Conservation (phyloP, 2,329 filamentous ascomycete genomes). For the Arthrinium phaeospermum region DNA sequence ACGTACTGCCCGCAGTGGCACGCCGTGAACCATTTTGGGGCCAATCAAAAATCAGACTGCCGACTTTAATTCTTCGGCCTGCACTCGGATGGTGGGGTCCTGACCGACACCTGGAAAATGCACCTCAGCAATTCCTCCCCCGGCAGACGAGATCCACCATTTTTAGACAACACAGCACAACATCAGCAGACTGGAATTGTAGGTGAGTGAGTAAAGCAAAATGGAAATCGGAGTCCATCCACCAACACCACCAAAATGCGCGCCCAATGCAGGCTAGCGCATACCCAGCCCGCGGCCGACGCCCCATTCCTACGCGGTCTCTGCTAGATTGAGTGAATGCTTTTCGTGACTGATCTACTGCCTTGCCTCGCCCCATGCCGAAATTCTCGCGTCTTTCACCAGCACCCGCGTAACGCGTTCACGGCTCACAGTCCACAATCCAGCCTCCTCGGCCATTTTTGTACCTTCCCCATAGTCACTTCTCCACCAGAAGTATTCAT, state of each 20-base stretch:
- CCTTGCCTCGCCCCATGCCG: not conserved
- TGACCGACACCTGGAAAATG: slow-evolving; percentile 12
- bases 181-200: slow-evolving; percentile 11
- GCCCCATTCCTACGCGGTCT: not conserved
- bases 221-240: not conserved
- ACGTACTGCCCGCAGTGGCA: not conserved
- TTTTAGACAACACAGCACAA: not conserved
- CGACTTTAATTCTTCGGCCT: slow-evolving; percentile 11
- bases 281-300: not conserved
- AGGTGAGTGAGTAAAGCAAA: not conserved
- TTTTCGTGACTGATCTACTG: not conserved
- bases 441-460: not conserved
- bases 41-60: slow-evolving; percentile 19
- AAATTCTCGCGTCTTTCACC: not conserved
- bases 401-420: slow-evolving; percentile 4
- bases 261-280: not conserved
- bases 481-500: slow-evolving; percentile 1
- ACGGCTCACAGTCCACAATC: not conserved
- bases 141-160: not conserved
- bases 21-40: not conserved
- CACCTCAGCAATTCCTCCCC: not conserved
- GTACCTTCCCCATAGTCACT: not conserved
- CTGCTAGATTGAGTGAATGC: not conserved
- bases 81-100: not conserved
- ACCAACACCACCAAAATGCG: not conserved